Percentiles rank a stretch among this genome's conserved stretches.
phyloP scores from a whole-genome alignment of 2,329 filamentous ascomycete species.

The Exophiala spinifera region DNA sequence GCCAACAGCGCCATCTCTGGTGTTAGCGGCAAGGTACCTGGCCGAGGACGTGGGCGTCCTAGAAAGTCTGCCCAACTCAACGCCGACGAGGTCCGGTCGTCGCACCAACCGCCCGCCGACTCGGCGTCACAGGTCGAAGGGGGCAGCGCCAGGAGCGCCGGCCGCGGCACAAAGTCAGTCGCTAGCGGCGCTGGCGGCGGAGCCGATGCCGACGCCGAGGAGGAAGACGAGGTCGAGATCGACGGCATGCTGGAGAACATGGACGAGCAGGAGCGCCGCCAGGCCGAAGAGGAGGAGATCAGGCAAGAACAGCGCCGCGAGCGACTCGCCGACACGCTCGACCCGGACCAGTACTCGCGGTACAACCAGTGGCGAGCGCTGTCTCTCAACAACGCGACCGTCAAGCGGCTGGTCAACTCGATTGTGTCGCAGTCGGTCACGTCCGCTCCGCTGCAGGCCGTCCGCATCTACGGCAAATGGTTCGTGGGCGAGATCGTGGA shows the following conservation, averaged over 20 bases:
- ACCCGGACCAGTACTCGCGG: slow-evolving; percentile 22
- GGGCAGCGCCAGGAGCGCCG: slow-evolving; percentile 1
- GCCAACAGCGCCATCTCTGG: slow-evolving; percentile 23
- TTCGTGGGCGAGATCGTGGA: slow-evolving; percentile 66
- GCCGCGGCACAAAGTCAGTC: slow-evolving; percentile 23
- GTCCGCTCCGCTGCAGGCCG: slow-evolving; percentile 60
- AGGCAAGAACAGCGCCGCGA: slow-evolving; percentile 23
- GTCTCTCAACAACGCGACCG: slow-evolving; percentile 47
- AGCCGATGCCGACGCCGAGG: slow-evolving; percentile 19
- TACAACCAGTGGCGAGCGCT: slow-evolving; percentile 24
- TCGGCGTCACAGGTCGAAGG: slow-evolving; percentile 3
- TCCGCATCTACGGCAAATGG: slow-evolving; percentile 64
- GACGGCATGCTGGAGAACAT: slow-evolving; percentile 27
- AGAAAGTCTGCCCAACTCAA: slow-evolving; percentile 26
- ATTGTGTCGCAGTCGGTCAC: slow-evolving; percentile 66
- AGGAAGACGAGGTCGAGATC: slow-evolving; percentile 29
- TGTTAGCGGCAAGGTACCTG: slow-evolving; percentile 22
- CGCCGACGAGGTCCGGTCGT: slow-evolving; percentile 21
- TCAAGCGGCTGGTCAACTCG: slow-evolving; percentile 61
- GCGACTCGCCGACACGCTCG: slow-evolving; percentile 23
- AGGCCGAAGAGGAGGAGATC: slow-evolving; percentile 25
- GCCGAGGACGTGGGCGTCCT: slow-evolving; percentile 27
- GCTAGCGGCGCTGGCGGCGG: slow-evolving; percentile 26
- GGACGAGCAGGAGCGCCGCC: slow-evolving; percentile 25
- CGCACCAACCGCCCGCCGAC: slow-evolving; percentile 12